Percentiles rank a stretch among this genome's conserved stretches.
Conservation (phyloP, 2,329 filamentous ascomycete genomes). For the Phyllosticta ampelicida region DNA sequence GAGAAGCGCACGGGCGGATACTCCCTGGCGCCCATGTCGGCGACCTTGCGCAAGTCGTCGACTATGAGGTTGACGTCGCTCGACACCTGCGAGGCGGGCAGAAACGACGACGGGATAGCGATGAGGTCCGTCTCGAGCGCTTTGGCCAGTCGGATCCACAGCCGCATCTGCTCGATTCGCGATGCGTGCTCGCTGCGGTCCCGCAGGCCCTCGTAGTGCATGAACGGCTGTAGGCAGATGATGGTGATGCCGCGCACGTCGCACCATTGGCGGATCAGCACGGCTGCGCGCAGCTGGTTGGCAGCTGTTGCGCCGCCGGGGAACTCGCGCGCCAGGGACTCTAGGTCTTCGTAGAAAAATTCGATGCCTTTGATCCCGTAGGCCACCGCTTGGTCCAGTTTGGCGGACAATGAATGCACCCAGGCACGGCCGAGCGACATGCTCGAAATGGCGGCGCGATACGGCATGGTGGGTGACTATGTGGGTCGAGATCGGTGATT, state of each 20-base stretch:
- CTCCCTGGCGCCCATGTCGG: conserved; percentile 53
- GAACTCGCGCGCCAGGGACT: conserved; percentile 44
- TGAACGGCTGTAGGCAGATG: conserved; percentile 65
- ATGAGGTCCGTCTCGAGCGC: conserved; percentile 60
- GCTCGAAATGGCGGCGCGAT: conserved; percentile 58
- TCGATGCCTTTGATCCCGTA: conserved; percentile 62
- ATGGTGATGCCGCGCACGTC: conserved; percentile 44
- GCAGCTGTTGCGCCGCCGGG: conserved; percentile 32
- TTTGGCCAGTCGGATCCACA: conserved; percentile 59
- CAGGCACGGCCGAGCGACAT: conserved; percentile 68
- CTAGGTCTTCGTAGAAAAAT: conserved; percentile 67
- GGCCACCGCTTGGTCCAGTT: conserved; percentile 55
- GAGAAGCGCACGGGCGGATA: conserved; percentile 53
- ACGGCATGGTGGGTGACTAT: conserved; percentile 31
- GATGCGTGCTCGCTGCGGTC: conserved; percentile 48
- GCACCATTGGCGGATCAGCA: conserved; percentile 47
- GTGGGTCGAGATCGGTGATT: background rate
- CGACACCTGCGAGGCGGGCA: conserved; percentile 42
- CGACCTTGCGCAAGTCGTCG: conserved; percentile 51
- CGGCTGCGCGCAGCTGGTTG: conserved; percentile 48
- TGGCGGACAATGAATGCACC: conserved; percentile 55
- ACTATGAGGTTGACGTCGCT: conserved; percentile 47
- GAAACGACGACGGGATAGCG: conserved; percentile 62
- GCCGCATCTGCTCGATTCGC: conserved; percentile 50
- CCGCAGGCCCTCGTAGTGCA: conserved; percentile 63